Evolutionary conservation across 768 basidiomycete species (phyloP), one percentile per base, ranked within the genome.

Genomic region (Pulveroboletus sp.): DNA sequence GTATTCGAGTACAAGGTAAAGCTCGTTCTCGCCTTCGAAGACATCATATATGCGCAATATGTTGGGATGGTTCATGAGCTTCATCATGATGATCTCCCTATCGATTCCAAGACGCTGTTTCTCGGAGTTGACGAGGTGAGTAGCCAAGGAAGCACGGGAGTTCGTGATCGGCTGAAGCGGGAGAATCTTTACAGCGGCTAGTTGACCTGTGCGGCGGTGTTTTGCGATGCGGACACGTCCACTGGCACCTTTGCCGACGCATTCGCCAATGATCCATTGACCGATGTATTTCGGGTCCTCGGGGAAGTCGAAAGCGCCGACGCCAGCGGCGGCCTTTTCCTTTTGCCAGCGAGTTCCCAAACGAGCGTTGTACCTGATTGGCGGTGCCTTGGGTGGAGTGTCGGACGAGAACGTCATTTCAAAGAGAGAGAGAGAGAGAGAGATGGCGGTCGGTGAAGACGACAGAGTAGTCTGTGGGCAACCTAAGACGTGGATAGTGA

Each of bases 11-110:
- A 97, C 84, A 30, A 97, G 82, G 69, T 87, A 96, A 37, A 97
- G 83, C 57, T 95, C 90, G 61, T 80, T 84, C 37, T 89, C 83
- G 64, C 90, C 89, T 71, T 97, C 93, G 69, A 89, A 96, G 47
- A 97, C 94, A 64, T 98, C 94, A 69, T 91, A 93, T 36, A 98
- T 85, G 54, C 87, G 83, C 75, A 97, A 82, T 60, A 98, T 92
- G 70, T 96, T 96, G 2, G 93, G 94, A 65, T 98, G 94, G 62
- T 94, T 90, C 84, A 98, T 93, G 59, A 97, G 86, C 69, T 97
- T 98, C 94, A 98, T 95, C 84, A 97, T 93, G 49, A 89, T 91
- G 53, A 98, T 95, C 69, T 98, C 94, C 55, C 91, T 75, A 66
- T 96, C 93, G 52, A 97, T 86, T 4, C 89, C 87, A 41, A 94